A percentile compares a stretch with the other conserved stretches of the same genome.
These are phyloP conservation scores for Plasmodium coatneyi DNA, from an alignment of 169 alveolate genomes.

Conservation along the genomic window DNA sequence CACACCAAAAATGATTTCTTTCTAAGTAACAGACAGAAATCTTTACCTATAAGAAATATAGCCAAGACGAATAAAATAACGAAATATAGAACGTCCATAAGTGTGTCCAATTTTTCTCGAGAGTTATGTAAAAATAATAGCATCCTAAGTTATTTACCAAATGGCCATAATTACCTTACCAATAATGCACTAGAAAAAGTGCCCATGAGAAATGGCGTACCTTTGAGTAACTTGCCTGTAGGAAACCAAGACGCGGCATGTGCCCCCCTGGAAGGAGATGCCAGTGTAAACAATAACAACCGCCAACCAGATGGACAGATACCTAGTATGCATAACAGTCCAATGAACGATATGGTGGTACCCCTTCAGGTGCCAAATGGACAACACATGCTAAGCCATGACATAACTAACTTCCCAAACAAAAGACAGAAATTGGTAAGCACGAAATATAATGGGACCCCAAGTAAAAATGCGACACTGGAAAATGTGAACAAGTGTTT, in stretches of 20 bases:
- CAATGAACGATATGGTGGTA: neutral
- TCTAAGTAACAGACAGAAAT: conserved; percentile 32
- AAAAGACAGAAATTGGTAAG: conserved; percentile 7
- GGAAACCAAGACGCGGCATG: neutral
- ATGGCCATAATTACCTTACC: neutral
- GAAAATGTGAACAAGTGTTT: conserved; percentile 30
- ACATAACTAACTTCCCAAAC: conserved; percentile 1
- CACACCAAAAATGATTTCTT: neutral
- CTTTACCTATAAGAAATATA: conserved; percentile 33
- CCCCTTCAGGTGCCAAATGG: conserved; percentile 3
- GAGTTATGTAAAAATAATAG: conserved; percentile 15
- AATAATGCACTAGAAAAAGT: neutral
- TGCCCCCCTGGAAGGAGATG: conserved; percentile 9
- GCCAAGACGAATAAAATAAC: conserved; percentile 30
- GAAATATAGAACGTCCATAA: conserved; percentile 56
- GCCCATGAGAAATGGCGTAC: neutral
- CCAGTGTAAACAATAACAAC: neutral
- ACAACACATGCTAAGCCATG: conserved; percentile 18
- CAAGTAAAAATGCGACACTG: conserved; percentile 14
- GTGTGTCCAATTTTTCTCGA: conserved; percentile 33
- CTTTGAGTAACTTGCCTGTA: neutral
- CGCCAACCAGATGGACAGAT: neutral
- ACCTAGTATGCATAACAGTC: neutral
- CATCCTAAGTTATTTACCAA: conserved; percentile 13
- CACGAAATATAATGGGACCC: conserved; percentile 13